phyloP scores from a whole-genome alignment of 805 yeast species.

The Metschnikowia amazonensis region DNA sequence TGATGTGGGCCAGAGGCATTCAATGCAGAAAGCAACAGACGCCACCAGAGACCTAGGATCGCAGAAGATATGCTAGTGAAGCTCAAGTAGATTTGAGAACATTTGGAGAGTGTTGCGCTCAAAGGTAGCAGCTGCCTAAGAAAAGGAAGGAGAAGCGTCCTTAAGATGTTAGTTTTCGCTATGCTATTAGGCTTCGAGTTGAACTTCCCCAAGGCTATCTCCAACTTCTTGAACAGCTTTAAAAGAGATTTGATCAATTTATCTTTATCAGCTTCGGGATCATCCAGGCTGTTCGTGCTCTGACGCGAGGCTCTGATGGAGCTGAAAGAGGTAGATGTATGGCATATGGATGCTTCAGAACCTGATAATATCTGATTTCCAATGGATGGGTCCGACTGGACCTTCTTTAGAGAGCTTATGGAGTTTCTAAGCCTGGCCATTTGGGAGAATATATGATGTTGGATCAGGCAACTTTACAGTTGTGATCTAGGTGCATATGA shows the following conservation, averaged over 20 bases:
- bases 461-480: neutral
- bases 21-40: conserved; percentile 31
- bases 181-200: conserved; percentile 20
- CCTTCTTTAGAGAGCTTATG: conserved; percentile 1
- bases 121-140: conserved; percentile 20
- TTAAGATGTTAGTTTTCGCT: conserved; percentile 36
- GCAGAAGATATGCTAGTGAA: conserved; percentile 31
- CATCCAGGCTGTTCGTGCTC: conserved; percentile 1
- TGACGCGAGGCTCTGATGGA: neutral
- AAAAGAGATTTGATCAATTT: conserved; percentile 12
- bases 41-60: conserved; percentile 51
- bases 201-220: conserved; percentile 43
- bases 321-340: conserved; percentile 1
- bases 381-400: conserved; percentile 3
- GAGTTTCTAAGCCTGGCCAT: conserved; percentile 6
- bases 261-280: conserved; percentile 9
- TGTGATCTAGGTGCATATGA: neutral
- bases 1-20: conserved; percentile 18
- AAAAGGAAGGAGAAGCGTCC: conserved; percentile 40
- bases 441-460: neutral
- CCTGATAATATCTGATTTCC: neutral
- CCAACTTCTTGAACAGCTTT: conserved; percentile 34
- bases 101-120: conserved; percentile 18
- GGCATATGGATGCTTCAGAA: conserved; percentile 2
- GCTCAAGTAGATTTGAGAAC: conserved; percentile 28